A percentile compares a stretch with the other conserved stretches of the same genome.
These are phyloP conservation scores for Penicillium silybi DNA, from an alignment of 495 filamentous ascomycete genomes.

Conservation along the genomic window DNA sequence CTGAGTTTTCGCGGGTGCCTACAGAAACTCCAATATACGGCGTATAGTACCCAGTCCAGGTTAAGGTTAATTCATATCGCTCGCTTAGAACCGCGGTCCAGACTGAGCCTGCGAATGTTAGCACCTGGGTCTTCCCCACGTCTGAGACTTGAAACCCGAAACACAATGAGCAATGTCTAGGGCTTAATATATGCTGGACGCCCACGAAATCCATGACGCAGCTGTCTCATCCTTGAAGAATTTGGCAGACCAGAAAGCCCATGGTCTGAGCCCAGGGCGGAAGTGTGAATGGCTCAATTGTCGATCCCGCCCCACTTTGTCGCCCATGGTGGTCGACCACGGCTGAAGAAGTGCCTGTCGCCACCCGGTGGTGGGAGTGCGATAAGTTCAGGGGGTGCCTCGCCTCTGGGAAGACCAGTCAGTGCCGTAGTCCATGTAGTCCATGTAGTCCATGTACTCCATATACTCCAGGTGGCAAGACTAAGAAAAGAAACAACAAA, in stretches of 20 bases:
- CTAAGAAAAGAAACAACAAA: not conserved
- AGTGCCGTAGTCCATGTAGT: no score
- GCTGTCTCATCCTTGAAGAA: conserved; percentile 9
- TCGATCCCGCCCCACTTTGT: conserved; percentile 24
- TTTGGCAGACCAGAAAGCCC: not conserved
- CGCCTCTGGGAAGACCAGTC: not conserved
- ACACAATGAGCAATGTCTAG: not conserved
- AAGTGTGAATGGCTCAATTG: conserved; percentile 11
- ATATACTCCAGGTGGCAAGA: not conserved
- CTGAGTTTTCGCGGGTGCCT: not conserved
- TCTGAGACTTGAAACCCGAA: conserved; percentile 4
- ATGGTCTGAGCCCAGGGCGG: conserved; percentile 10
- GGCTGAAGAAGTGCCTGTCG: conserved; percentile 7
- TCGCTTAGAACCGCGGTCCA: not conserved
- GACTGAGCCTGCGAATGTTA: not conserved
- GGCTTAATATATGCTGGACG: conserved; percentile 21
- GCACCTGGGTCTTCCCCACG: not conserved
- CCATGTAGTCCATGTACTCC: no score
- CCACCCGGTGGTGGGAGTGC: not conserved
- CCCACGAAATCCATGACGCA: conserved; percentile 15
- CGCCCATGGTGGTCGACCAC: conserved; percentile 7
- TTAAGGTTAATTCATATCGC: conserved; percentile 1
- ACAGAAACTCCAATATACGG: not conserved
- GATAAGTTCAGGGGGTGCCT: conserved; percentile 15
- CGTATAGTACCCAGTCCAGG: not conserved